Evolutionary conservation across 1,284 basidiomycete species (phyloP).

Genomic region (Wallemia mellicola): DNA sequence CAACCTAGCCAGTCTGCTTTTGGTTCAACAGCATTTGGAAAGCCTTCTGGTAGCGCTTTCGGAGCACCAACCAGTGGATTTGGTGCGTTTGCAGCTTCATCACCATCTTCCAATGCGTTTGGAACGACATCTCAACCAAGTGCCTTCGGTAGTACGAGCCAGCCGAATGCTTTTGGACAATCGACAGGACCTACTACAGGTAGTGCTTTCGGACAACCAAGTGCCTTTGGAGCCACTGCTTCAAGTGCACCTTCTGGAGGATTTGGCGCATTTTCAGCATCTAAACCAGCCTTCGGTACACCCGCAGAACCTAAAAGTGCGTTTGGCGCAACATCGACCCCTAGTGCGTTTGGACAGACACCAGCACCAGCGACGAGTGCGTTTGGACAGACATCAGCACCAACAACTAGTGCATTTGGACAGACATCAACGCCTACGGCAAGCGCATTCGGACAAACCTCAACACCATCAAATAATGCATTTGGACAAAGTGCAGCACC

Average conservation of each 20-base stretch:
- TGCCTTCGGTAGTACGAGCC: neutral
- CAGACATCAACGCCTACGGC: constrained; percentile 6
- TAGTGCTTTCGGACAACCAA: constrained; percentile 11
- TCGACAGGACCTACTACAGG: constrained; percentile 6
- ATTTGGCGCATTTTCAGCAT: constrained; percentile 5
- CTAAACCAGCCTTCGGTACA: constrained; percentile 8
- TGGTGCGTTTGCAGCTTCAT: constrained; percentile 1
- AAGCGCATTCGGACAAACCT: constrained; percentile 12
- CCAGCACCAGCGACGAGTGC: constrained; percentile 4
- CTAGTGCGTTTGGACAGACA: constrained; percentile 4
- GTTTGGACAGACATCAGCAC: constrained; percentile 5
- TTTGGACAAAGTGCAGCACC: constrained; percentile 5
- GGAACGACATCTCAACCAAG: constrained; percentile 4
- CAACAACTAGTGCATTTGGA: constrained; percentile 11
- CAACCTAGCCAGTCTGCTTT: constrained; percentile 6
- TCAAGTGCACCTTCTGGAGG: constrained; percentile 5
- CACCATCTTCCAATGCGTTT: constrained; percentile 6
- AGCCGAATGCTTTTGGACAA: neutral
- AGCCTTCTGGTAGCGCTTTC: neutral
- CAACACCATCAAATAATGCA: constrained; percentile 1
- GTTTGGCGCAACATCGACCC: constrained; percentile 7
- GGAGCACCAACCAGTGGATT: constrained; percentile 2
- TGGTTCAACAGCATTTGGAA: constrained; percentile 7
- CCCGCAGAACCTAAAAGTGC: constrained; percentile 4
- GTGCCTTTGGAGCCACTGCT: constrained; percentile 6